Base-by-base conservation (phyloP, 345 rosid species). In the Schrenkiella parvula region DNA sequence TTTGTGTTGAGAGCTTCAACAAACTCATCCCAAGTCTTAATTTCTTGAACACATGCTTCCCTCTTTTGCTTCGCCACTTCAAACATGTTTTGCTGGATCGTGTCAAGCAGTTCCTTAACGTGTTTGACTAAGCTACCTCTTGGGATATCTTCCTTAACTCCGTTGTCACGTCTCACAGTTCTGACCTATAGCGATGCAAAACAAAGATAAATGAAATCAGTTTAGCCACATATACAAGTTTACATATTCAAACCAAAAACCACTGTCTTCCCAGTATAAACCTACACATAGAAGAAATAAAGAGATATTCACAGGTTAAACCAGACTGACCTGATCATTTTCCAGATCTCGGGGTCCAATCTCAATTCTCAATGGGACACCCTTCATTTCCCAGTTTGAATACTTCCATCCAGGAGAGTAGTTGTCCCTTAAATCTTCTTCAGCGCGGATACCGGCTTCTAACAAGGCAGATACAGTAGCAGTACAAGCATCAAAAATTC, bases 351-450 rank as follows among this genome's bases (percentile, higher is more conserved):
- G 82, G 60, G 96, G 99, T 42, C 97, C 97, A 64, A 95, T 95
- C 85, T 95, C 99, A 58, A 95, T 89, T 81, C 99, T 89, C 23
- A 95, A 68, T 14, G 99, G 96, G 61, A 95, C 99, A 61, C 99
- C 97, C 77, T 91, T 95, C 97, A 91, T 80, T 80, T 95, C 99
- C 97, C 96, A 91, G 79, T 91, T 74, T 28, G 99, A 95, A 68
- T 91, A 95, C 86, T 95, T 95, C 99, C 99, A 95, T 34, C 96
- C 97, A 18, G 97, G 99, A 3, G 97, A 89, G 75, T 95, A 89
- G 80, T 91, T 91, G 38, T 91, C 99, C 79, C 96, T 84, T 11
- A 85, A 65, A 79, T 95, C 99, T 10, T 81, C 83, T 68, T 88
- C 89, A 6, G 97, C 95, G 51, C 82, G 77, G 47, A 95, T 84